These are phyloP conservation scores for Wickerhamiella kurtzmanii DNA, from an alignment of 805 yeast species.

Conservation along the genomic window DNA sequence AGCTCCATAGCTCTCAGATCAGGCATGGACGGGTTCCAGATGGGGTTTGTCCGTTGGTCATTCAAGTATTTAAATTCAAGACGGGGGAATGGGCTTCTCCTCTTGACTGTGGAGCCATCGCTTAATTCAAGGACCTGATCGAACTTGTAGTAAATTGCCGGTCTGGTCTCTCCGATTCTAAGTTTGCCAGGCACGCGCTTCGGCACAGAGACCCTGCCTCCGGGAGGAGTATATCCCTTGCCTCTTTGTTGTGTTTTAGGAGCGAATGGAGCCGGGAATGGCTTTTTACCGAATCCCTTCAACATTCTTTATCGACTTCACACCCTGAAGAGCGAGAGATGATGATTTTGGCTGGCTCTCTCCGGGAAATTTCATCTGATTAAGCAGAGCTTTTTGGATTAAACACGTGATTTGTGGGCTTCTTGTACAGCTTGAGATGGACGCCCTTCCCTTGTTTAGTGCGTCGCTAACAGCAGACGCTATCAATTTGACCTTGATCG, in stretches of 20 bases:
- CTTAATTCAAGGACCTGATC: conserved; percentile 80
- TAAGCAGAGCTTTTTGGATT: too few relatives aligned
- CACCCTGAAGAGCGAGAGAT: neutral
- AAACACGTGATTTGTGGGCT: too few relatives aligned
- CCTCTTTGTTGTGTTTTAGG: neutral
- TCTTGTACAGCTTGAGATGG: too few relatives aligned
- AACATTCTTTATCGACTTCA: neutral
- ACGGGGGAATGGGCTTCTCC: conserved; percentile 81
- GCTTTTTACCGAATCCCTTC: neutral
- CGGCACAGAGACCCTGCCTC: conserved; percentile 17
- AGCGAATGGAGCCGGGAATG: neutral
- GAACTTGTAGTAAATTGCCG: conserved; percentile 84
- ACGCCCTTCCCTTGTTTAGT: too few relatives aligned
- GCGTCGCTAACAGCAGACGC: too few relatives aligned
- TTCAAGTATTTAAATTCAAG: conserved; percentile 71
- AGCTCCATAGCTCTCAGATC: conserved; percentile 63
- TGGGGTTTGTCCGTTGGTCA: conserved; percentile 74
- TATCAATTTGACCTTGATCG: too few relatives aligned
- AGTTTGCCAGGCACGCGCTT: conserved; percentile 22
- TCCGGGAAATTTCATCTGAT: neutral
- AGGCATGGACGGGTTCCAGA: conserved; percentile 81
- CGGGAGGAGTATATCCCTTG: conserved; percentile 20
- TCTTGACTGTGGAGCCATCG: conserved; percentile 78
- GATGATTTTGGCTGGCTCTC: too few relatives aligned
- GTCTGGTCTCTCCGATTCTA: conserved; percentile 67